phyloP scores from a whole-genome alignment of 2,329 filamentous ascomycete species.

The Truncatella angustata region DNA sequence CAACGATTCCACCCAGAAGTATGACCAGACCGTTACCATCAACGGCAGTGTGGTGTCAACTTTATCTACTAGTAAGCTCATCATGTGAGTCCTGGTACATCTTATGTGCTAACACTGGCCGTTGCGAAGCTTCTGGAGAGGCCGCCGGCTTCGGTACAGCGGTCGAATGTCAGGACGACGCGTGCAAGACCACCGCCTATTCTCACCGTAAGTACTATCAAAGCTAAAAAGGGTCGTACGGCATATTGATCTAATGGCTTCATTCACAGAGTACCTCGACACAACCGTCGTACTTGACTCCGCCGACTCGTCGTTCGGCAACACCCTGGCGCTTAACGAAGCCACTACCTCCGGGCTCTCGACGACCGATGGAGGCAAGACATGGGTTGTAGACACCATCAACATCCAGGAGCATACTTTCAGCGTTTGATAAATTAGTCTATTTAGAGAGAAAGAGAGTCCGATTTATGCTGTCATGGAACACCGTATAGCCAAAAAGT shows the following conservation, averaged over 20 bases:
- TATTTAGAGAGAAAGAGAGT: too few relatives aligned
- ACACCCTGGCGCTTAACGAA: conserved; percentile 26
- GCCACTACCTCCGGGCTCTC: conserved; percentile 23
- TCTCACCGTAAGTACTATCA: conserved; percentile 25
- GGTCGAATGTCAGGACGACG: conserved; percentile 29
- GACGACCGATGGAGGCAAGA: conserved; percentile 24
- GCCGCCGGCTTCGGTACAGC: conserved; percentile 31
- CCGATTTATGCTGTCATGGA: too few relatives aligned
- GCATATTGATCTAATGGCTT: background rate
- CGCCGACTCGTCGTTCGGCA: conserved; percentile 22
- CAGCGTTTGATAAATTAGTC: conserved; percentile 5
- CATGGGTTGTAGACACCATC: conserved; percentile 26
- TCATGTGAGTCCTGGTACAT: too few relatives aligned
- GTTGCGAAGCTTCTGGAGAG: conserved; percentile 21
- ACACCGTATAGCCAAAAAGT: too few relatives aligned
- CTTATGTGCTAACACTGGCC: background rate
- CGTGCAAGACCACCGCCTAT: conserved; percentile 23
- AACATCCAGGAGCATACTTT: conserved; percentile 27
- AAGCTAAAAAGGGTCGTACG: background rate
- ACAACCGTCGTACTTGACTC: conserved; percentile 28
- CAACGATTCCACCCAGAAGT: background rate
- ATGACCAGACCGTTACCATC: background rate
- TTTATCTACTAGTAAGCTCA: background rate
- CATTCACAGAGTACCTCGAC: conserved; percentile 21
- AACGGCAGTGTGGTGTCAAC: background rate